Base-by-base conservation (phyloP, 306 rosid species). In the Casuarina cunninghamiana region DNA sequence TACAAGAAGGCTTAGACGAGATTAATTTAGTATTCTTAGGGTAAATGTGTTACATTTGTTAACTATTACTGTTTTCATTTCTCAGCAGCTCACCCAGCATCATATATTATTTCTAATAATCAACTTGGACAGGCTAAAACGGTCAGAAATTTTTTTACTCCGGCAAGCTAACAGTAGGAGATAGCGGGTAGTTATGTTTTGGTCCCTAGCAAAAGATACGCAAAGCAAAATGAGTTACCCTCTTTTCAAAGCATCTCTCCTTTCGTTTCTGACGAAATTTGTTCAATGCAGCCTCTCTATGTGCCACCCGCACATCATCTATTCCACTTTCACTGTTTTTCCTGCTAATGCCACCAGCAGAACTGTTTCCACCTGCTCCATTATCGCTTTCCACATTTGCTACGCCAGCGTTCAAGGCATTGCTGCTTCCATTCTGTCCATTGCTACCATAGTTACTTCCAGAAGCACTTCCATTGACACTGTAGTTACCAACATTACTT, bases 171-270 rank as follows among this genome's bases (percentile, higher is more conserved):
- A 41, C 71, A n/a, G 71, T 41, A 16, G 32, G 69, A 41, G 12
- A 66, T 39, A 50, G 44, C 16, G 35, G 35, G 74, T 49, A n/a
- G 76, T 69, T 53, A 72, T 37, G 61, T 74, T 37, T 70, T 44
- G 71, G 69, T 53, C 51, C 5, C 26, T n/a, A 65, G 58, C 77
- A 78, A 69, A 41, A 66, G 32, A 35, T 17, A 38, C 5, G 48
- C 50, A 17, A 1, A 49, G 35, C 39, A 66, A 66, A 66, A 66
- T 66, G 71, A 11, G 48, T 71, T 84, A 84, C 90, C 90, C 71
- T 84, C 69, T 84, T 87, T 81, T 87, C 87, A 15, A 81, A 87
- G 78, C 90, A 84, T 75, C 90, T 81, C 50, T 86, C 90, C 77
- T 83, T 82, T 77, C 90, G 81, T 73, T 86, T 86, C 60, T 75